Evolutionary conservation across 1,284 basidiomycete genomes (phyloP), one percentile per base, ranked within the genome.

Genomic region (Ceratobasidium sp.): DNA sequence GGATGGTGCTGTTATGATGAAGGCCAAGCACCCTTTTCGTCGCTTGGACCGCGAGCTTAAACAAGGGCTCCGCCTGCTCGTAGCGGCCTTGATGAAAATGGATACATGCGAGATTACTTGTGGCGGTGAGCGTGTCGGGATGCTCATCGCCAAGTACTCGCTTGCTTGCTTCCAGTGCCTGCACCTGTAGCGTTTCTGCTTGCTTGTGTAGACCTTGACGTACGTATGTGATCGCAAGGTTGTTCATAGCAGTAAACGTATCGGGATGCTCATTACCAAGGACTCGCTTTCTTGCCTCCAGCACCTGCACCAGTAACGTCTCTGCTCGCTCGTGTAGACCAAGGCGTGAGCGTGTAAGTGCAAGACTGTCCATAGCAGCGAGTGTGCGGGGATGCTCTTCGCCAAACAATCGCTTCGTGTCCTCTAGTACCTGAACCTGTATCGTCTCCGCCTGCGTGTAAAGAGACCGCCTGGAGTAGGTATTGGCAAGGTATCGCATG

Each of bases 261-360:
- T 62, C 60, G 14, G 60, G 60, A 21, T 62, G 60, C n/a, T 23
- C 26, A 9, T 62, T 34, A n/a, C 60, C 60, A 30, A 62, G 60
- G 8, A 62, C 39, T 26, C 43, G 23, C 41, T 62, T 62, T 14
- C 36, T 28, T 14, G 52, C 34, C 10, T n/a, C 48, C 18, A 69
- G 64, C 3, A 39, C 46, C 52, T 57, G 23, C 6, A 30, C 21
- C 3, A 26, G 64, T 14, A 55, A 12, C 21, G 21, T 6, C 32
- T 39, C 32, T 26, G 39, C 53, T 4, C 45, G 14, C 14, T 43
- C 45, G 32, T 41, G 21, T 43, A 28, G 34, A 43, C 60, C 60
- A 5, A 5, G 28, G 10, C 43, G 9, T 4, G 12, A 41, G 34
- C 18, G 26, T 21, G 41, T 62, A 9, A 9, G 3, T 5, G 60